phyloP scores from a whole-genome alignment of 2,329 filamentous ascomycete genomes.

The Trichoderma pleuroti region DNA sequence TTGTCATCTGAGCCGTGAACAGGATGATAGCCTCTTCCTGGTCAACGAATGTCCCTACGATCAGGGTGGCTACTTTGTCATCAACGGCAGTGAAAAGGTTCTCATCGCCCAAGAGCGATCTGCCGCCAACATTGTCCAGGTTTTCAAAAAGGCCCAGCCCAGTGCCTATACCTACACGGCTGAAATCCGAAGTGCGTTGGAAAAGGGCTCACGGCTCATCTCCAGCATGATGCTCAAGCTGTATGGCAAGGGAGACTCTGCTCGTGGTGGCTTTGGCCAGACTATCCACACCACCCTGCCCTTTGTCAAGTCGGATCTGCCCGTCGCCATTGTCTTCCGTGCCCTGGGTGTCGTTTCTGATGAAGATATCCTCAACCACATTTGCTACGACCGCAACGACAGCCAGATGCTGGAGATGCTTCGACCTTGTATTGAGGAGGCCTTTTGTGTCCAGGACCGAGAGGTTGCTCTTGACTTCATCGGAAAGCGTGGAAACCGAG shows the following conservation, averaged over 20 bases:
- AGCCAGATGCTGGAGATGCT: constrained; percentile 97
- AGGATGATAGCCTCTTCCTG: constrained; percentile 80
- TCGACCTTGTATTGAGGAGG: constrained; percentile 94
- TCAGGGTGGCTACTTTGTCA: constrained; percentile 97
- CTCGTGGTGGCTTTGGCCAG: constrained; percentile 71
- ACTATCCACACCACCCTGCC: constrained; percentile 89
- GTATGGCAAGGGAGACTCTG: constrained; percentile 79
- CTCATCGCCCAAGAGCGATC: constrained; percentile 96
- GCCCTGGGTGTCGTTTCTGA: constrained; percentile 95
- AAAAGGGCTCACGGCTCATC: constrained; percentile 92
- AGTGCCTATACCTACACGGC: constrained; percentile 90
- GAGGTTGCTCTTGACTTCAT: constrained; percentile 95
- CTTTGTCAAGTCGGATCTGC: constrained; percentile 90
- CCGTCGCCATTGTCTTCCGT: constrained; percentile 92
- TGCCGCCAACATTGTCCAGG: constrained; percentile 97
- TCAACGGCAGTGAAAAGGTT: constrained; percentile 98
- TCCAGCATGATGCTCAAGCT: constrained; percentile 90
- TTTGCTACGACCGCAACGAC: constrained; percentile 93
- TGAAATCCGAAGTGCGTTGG: constrained; percentile 92
- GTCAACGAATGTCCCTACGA: constrained; percentile 98
- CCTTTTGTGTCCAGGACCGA: constrained; percentile 91
- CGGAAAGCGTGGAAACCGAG: constrained; percentile 76
- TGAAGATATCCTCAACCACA: constrained; percentile 96
- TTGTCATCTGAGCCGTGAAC: constrained; percentile 80
- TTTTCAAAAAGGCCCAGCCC: constrained; percentile 96